Percentiles rank a stretch among this genome's conserved stretches.
Evolutionary conservation across 164 flowering plant species (phyloP).

Genomic region (Protea cynaroides): DNA sequence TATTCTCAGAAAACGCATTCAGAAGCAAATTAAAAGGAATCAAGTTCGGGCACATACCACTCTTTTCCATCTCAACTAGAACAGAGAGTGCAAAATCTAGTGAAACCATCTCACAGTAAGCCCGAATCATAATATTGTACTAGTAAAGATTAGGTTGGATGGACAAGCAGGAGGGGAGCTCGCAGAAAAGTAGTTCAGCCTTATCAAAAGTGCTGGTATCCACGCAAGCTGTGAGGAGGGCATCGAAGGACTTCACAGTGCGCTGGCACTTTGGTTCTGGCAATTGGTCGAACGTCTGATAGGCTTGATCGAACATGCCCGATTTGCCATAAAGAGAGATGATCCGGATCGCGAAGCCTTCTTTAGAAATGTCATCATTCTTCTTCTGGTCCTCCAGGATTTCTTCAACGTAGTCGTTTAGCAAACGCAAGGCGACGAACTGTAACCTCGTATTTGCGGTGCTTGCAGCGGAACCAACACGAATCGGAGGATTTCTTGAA

Average conservation of each 20-base stretch:
- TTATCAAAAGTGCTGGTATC: constrained; percentile 30
- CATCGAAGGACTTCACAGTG: constrained; percentile 40
- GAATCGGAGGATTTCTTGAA: constrained; percentile 35
- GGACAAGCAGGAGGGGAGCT: constrained; percentile 24
- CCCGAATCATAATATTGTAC: constrained; percentile 40
- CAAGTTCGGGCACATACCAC: constrained; percentile 34
- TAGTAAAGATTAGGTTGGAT: constrained; percentile 34
- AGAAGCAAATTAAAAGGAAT: constrained; percentile 42
- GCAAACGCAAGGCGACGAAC: constrained; percentile 38
- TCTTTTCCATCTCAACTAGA: constrained; percentile 44
- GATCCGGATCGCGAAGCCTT: constrained; percentile 35
- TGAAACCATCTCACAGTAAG: constrained; percentile 33
- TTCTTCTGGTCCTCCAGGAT: constrained; percentile 42
- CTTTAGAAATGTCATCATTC: constrained; percentile 23
- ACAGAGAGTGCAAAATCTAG: constrained; percentile 30
- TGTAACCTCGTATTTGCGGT: constrained; percentile 18
- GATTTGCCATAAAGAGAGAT: constrained; percentile 43
- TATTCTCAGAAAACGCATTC: constrained; percentile 21
- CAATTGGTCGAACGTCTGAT: constrained; percentile 58
- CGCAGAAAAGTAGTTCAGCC: constrained; percentile 29
- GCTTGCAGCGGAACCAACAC: constrained; percentile 28
- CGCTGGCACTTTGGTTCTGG: constrained; percentile 31
- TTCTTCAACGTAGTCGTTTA: constrained; percentile 29
- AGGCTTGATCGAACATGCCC: constrained; percentile 55
- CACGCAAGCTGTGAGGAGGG: constrained; percentile 39